Conservation (phyloP, 139 green algal genomes). For the Tetraselmis chui region DNA sequence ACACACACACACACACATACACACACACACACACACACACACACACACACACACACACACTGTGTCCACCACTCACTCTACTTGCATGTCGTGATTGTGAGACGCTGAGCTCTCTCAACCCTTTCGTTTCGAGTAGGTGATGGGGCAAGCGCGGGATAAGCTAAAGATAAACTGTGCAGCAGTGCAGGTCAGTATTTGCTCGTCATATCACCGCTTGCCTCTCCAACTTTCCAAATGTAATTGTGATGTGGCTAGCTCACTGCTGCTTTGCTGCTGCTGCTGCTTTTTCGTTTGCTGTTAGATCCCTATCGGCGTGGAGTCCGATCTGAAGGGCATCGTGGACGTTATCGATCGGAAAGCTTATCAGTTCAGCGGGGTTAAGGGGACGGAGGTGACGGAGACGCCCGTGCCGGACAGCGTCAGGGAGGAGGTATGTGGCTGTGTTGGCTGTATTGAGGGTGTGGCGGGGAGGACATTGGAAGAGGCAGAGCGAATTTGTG, state of each 20-base stretch:
- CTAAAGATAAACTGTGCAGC: constrained; percentile 82
- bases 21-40: constrained; percentile 3
- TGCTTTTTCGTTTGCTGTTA: background rate
- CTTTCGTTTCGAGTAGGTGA: no score
- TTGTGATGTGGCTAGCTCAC: background rate
- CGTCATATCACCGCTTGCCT: background rate
- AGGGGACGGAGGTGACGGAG: constrained; percentile 57
- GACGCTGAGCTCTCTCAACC: no score
- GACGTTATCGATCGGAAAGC: constrained; percentile 70
- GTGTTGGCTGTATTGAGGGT: no score
- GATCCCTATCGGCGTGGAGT: constrained; percentile 89
- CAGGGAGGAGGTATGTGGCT: constrained; percentile 39
- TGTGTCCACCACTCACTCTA: no score
- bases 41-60: background rate
- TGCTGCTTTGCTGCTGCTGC: background rate
- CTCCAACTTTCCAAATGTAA: background rate
- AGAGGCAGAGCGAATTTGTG: background rate
- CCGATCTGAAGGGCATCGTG: constrained; percentile 80
- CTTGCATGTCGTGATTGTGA: no score
- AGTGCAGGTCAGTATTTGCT: constrained; percentile 52
- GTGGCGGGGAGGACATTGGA: background rate
- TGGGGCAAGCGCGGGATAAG: constrained; percentile 69
- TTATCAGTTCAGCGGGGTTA: constrained; percentile 54
- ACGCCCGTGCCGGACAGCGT: constrained; percentile 66
- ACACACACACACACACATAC: background rate